A percentile compares a stretch with the other conserved stretches of the same genome.
Conservation (phyloP, 257 asterid species). For the Fraxinus anomala region DNA sequence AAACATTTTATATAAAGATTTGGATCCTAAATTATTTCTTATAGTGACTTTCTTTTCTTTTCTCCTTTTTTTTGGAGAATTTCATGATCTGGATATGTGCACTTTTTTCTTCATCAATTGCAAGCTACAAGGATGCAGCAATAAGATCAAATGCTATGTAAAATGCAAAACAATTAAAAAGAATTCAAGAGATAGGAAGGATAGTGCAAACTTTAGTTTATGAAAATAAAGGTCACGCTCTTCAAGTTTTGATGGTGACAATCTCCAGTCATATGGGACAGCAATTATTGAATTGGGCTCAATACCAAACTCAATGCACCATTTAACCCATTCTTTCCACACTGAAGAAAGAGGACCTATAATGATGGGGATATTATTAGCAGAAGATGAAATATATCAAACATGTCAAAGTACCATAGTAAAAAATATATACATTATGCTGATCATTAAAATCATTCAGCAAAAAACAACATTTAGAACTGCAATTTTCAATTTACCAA, state of each 20-base stretch:
- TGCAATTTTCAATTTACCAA: background rate
- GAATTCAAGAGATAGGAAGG: conserved; percentile 21
- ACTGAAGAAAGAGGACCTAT: conserved; percentile 98
- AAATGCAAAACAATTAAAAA: conserved; percentile 1
- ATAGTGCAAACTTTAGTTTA: conserved; percentile 69
- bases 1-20: background rate
- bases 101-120: conserved; percentile 6
- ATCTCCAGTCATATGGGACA: conserved; percentile 97
- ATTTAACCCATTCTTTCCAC: conserved; percentile 99
- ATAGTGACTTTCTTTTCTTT: conserved; percentile 1
- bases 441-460: background rate
- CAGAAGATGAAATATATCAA: conserved; percentile 20
- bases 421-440: background rate
- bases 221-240: conserved; percentile 98
- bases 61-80: background rate
- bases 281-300: conserved; percentile 97
- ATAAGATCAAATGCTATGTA: conserved; percentile 10
- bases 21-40: conserved; percentile 15
- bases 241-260: conserved; percentile 93
- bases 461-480: conserved; percentile 18
- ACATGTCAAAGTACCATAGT: conserved; percentile 13
- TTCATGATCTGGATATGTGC: conserved; percentile 6
- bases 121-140: background rate
- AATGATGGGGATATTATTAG: conserved; percentile 28
- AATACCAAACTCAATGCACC: conserved; percentile 99